A percentile compares a stretch with the other conserved stretches of the same genome.
These are phyloP conservation scores for Galerina marginata DNA, from an alignment of 768 basidiomycete species.

Conservation along the genomic window DNA sequence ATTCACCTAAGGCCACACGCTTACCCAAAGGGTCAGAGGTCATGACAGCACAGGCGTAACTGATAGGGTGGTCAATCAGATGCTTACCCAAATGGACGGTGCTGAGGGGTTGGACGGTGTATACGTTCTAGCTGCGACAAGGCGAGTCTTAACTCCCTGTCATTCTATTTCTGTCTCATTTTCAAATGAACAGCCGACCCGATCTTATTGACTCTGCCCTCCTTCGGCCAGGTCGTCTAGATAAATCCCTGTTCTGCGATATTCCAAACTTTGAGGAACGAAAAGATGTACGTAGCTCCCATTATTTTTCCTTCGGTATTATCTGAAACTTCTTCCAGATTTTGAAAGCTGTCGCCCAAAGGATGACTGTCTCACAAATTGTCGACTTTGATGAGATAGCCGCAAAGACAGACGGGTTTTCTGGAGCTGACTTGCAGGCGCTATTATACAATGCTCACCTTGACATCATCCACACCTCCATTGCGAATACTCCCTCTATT, in stretches of 20 bases:
- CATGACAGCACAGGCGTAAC: conserved; percentile 99
- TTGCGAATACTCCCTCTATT: conserved; percentile 45
- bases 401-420: conserved; percentile 77
- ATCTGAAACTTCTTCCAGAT: conserved; percentile 57
- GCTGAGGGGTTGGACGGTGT: conserved; percentile 97
- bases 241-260: conserved; percentile 91
- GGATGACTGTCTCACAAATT: conserved; percentile 63
- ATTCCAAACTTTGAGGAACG: conserved; percentile 85
- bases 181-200: conserved; percentile 68
- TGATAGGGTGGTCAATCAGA: conserved; percentile 97
- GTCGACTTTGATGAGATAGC: conserved; percentile 78
- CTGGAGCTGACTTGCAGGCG: conserved; percentile 96
- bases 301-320: background rate
- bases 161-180: background rate
- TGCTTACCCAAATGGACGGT: conserved; percentile 99
- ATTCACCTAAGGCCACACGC: background rate
- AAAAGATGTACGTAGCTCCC: conserved; percentile 65
- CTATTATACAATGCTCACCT: conserved; percentile 96
- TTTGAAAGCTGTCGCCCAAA: conserved; percentile 74
- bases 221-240: conserved; percentile 93
- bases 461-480: conserved; percentile 81
- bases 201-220: conserved; percentile 97
- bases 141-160: conserved; percentile 46
- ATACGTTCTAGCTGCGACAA: conserved; percentile 97
- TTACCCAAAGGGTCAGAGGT: conserved; percentile 61